Evolutionary conservation across 257 asterid species (phyloP).

Genomic region (Cinchona pubescens): DNA sequence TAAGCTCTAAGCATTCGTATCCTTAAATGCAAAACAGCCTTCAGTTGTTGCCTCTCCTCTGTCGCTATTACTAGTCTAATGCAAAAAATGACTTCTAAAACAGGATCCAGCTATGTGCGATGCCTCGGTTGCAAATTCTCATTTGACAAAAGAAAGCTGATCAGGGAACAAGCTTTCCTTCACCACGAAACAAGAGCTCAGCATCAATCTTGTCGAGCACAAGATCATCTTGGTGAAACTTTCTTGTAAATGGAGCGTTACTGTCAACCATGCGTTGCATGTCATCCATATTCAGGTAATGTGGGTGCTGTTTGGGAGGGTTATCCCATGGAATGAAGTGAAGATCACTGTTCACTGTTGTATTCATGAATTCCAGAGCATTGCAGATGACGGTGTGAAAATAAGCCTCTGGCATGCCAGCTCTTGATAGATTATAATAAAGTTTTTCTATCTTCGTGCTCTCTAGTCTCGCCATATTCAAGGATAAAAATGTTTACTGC

Average conservation of each 20-base stretch:
- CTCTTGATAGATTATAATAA: too few relatives aligned
- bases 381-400: constrained; percentile 91
- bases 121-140: constrained; percentile 69
- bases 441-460: too few relatives aligned
- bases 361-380: constrained; percentile 72
- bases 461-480: too few relatives aligned
- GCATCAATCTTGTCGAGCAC: constrained; percentile 70
- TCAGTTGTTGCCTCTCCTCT: background rate
- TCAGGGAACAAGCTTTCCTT: constrained; percentile 70
- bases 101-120: constrained; percentile 48
- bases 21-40: background rate
- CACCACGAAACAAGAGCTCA: constrained; percentile 60
- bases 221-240: constrained; percentile 74
- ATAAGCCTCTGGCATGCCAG: constrained; percentile 97
- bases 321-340: constrained; percentile 97
- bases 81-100: constrained; percentile 15
- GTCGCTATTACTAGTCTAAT: background rate
- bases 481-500: too few relatives aligned
- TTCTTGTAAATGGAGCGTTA: constrained; percentile 89
- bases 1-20: background rate
- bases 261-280: constrained; percentile 78
- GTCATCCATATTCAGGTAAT: constrained; percentile 62
- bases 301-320: constrained; percentile 98
- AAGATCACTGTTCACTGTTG: constrained; percentile 87
- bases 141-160: constrained; percentile 50